Evolutionary conservation across 345 rosid species (phyloP).

Genomic region (Populus alba): DNA sequence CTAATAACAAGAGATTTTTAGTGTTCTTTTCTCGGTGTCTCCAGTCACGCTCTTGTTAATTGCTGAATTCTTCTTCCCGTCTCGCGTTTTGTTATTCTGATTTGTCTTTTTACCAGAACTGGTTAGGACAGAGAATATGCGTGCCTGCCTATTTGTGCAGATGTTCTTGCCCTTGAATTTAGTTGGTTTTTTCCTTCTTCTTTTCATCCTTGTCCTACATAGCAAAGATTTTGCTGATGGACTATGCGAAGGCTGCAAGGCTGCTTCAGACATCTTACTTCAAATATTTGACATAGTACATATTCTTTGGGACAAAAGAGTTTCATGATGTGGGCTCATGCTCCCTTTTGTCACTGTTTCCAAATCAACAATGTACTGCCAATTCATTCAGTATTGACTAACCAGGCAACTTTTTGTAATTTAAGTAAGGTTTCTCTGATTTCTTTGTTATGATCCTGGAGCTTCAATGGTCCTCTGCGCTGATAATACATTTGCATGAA

Average conservation of each 20-base stretch:
- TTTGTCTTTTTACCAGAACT: constrained; percentile 23
- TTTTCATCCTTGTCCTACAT: constrained; percentile 16
- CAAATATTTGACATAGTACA: constrained; percentile 24
- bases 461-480: not conserved
- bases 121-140: constrained; percentile 13
- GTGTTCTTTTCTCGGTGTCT: constrained; percentile 2
- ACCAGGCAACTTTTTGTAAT: not conserved
- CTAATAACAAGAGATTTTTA: constrained; percentile 42
- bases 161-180: constrained; percentile 15
- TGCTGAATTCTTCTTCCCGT: not conserved
- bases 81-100: not conserved
- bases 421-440: not conserved
- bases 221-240: constrained; percentile 23
- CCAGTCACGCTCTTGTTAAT: not conserved
- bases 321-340: constrained; percentile 21
- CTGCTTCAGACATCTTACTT: constrained; percentile 9
- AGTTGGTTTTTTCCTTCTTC: not conserved
- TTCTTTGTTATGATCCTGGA: not conserved
- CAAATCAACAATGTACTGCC: constrained; percentile 7
- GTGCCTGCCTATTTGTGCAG: not conserved
- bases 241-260: constrained; percentile 17
- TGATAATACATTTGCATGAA: not conserved
- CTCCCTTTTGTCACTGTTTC: constrained; percentile 20
- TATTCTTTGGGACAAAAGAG: constrained; percentile 15
- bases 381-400: not conserved